Conservation (phyloP, 163 green algal species). For the Trebouxiophyceae sp. region DNA sequence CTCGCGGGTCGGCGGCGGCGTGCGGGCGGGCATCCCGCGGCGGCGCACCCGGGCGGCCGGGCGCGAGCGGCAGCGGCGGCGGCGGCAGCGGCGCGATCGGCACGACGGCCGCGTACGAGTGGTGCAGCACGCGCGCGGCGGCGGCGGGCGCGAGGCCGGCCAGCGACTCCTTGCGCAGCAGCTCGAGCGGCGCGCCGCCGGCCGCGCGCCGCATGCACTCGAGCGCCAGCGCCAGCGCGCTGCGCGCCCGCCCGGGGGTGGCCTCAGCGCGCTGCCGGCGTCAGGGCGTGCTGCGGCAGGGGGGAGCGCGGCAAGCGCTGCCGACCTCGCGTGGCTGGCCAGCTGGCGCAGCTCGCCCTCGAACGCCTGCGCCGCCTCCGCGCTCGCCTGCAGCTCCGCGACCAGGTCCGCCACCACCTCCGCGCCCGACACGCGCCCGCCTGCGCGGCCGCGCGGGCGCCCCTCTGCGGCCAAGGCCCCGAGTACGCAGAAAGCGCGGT, state of each 20-base stretch:
- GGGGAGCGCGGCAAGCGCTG: no score
- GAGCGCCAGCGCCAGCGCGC: constrained; percentile 47
- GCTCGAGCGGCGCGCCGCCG: constrained; percentile 48
- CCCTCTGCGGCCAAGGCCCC: no score
- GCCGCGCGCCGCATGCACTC: constrained; percentile 32
- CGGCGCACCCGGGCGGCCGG: constrained; percentile 8
- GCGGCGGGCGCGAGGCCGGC: constrained; percentile 36
- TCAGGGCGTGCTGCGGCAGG: no score
- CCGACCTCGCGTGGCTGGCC: constrained; percentile 38
- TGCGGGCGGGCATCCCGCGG: no score
- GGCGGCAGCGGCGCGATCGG: constrained; percentile 65
- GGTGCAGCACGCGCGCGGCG: constrained; percentile 52
- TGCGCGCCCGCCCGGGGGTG: constrained; percentile 9
- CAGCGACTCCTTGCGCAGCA: constrained; percentile 77
- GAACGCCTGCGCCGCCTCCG: constrained; percentile 50
- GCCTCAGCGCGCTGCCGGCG: background rate
- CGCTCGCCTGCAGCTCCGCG: constrained; percentile 58
- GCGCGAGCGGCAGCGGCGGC: constrained; percentile 53
- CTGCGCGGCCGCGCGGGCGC: constrained; percentile 15
- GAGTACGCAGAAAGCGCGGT: no score
- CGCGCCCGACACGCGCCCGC: constrained; percentile 61
- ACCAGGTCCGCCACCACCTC: constrained; percentile 72
- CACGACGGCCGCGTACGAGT: constrained; percentile 72
- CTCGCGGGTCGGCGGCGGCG: no score
- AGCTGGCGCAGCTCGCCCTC: constrained; percentile 81